These are phyloP conservation scores for Rosa lucieae DNA, from an alignment of 306 rosid species.

Conservation along the genomic window DNA sequence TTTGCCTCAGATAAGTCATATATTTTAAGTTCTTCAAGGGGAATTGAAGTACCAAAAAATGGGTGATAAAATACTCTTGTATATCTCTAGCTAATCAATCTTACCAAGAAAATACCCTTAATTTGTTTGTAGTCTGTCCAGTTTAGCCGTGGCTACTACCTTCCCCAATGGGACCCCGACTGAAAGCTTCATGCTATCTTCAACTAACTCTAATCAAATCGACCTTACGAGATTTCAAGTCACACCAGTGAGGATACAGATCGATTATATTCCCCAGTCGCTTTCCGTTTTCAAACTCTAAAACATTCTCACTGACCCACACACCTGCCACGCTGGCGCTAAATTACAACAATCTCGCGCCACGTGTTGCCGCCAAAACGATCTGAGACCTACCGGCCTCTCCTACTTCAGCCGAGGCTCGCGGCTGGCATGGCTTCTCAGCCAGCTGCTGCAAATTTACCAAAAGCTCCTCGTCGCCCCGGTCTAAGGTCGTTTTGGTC, in stretches of 20 bases:
- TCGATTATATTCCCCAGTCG: slow-evolving; percentile 4
- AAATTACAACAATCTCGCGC: background rate
- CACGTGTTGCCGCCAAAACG: slow-evolving; percentile 33
- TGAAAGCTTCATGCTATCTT: slow-evolving; percentile 38
- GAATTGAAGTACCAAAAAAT: too few species aligned
- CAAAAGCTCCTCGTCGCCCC: slow-evolving; percentile 7
- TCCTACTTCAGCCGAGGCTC: slow-evolving; percentile 12
- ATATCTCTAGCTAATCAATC: background rate
- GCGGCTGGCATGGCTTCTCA: slow-evolving; percentile 27
- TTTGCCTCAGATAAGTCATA: background rate
- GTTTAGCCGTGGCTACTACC: slow-evolving; percentile 26
- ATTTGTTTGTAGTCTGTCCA: background rate
- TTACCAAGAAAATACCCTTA: background rate
- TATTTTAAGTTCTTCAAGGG: background rate
- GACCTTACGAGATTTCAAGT: background rate
- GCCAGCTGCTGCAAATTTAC: background rate
- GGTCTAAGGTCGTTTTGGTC: slow-evolving; percentile 20
- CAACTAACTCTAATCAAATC: slow-evolving; percentile 12
- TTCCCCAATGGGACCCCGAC: slow-evolving; percentile 14
- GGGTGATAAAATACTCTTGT: too few species aligned
- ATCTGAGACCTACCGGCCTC: slow-evolving; percentile 12
- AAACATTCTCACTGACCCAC: slow-evolving; percentile 25
- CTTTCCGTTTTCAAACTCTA: slow-evolving; percentile 14
- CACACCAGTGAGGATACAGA: background rate
- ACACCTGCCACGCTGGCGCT: slow-evolving; percentile 33